Percentiles rank a stretch among this genome's conserved stretches.
Conservation (phyloP, 805 yeast species). For the Metschnikowia santaceciliae region DNA sequence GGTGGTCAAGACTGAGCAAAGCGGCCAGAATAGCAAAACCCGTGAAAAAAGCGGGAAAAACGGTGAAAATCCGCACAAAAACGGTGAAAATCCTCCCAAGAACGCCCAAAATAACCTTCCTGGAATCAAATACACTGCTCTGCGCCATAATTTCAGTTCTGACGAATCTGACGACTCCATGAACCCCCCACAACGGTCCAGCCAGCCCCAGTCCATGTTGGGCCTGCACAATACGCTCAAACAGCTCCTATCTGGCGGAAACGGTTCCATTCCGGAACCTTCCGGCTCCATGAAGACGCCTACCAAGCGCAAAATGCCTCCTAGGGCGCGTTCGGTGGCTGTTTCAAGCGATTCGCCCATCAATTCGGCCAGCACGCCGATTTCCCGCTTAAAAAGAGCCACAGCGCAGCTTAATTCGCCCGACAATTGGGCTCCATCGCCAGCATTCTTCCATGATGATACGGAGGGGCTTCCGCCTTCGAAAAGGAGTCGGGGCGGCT, state of each 20-base stretch:
- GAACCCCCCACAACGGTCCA: conserved; percentile 4
- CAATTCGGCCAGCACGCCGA: conserved; percentile 14
- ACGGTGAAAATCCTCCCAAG: background rate
- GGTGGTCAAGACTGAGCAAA: background rate
- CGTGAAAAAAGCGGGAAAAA: background rate
- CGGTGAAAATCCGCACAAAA: background rate
- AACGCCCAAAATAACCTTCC: background rate
- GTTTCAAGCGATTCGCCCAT: conserved; percentile 9
- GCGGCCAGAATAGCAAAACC: background rate
- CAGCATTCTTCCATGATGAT: conserved; percentile 1
- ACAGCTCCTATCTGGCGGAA: conserved; percentile 13
- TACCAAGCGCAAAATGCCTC: background rate
- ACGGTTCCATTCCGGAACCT: background rate
- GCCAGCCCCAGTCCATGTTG: conserved; percentile 11
- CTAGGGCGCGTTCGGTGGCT: background rate
- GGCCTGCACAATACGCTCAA: conserved; percentile 17
- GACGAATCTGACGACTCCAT: conserved; percentile 8
- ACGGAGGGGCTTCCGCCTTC: background rate
- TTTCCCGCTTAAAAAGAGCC: conserved; percentile 14
- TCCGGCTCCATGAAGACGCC: background rate
- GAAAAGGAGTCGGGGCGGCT: background rate
- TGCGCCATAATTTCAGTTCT: conserved; percentile 9
- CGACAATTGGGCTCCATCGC: conserved; percentile 1
- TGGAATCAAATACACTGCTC: conserved; percentile 1
- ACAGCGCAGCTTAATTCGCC: conserved; percentile 11